Evolutionary conservation across 2,329 filamentous ascomycete species (phyloP).

Genomic region (Elsinoe perseae): DNA sequence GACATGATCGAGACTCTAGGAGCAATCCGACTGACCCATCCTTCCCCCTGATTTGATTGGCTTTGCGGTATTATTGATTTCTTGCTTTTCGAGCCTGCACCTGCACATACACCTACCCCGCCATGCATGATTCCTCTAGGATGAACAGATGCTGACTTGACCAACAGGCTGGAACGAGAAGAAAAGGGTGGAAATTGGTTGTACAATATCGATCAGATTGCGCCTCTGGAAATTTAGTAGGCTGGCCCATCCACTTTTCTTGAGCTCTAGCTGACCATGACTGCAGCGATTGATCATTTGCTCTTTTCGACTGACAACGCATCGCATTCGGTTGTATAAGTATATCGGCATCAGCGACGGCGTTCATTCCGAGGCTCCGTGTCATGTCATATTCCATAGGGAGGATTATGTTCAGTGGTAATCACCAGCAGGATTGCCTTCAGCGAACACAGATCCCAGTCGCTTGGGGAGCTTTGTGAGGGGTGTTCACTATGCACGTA

Average conservation of each 20-base stretch:
- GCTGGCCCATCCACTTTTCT: conserved; percentile 27
- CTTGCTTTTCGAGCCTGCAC: too few relatives aligned
- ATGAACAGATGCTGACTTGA: conserved; percentile 17
- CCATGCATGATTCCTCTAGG: neutral
- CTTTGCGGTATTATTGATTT: conserved; percentile 2
- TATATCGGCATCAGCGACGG: conserved; percentile 1
- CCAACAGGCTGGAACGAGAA: conserved; percentile 65
- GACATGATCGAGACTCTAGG: conserved; percentile 11
- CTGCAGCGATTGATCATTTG: conserved; percentile 5
- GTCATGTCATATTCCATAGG: neutral
- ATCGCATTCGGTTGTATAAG: neutral
- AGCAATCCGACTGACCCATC: neutral
- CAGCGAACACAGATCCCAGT: too few relatives aligned
- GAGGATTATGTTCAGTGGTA: too few relatives aligned
- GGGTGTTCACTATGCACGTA: too few relatives aligned
- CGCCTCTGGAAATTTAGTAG: conserved; percentile 95
- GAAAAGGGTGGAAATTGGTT: conserved; percentile 93
- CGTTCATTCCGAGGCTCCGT: neutral
- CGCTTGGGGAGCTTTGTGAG: too few relatives aligned
- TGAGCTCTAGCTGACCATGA: conserved; percentile 2
- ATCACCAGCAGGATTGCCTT: too few relatives aligned
- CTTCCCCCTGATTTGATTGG: neutral
- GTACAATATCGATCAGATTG: conserved; percentile 91
- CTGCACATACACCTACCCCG: conserved; percentile 16
- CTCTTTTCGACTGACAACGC: neutral